Evolutionary conservation across 1,139 yeast species (phyloP).

Genomic region (Schizosaccharomyces versatilis): DNA sequence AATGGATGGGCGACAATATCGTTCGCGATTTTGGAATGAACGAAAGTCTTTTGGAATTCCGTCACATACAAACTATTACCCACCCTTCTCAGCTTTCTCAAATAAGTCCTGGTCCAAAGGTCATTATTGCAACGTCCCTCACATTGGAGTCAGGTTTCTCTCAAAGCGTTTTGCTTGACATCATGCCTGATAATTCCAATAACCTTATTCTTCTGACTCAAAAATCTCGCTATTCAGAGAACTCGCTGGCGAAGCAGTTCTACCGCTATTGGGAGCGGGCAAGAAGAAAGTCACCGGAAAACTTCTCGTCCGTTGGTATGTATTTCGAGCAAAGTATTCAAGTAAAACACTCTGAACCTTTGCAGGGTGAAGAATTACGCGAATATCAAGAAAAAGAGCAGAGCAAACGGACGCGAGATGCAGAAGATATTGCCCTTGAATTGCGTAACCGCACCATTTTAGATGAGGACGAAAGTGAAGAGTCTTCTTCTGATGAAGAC

Average conservation of each 20-base stretch:
- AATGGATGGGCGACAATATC: slow-evolving; percentile 78
- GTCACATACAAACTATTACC: slow-evolving; percentile 31
- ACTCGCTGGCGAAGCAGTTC: slow-evolving; percentile 26
- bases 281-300: neutral
- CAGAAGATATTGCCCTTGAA: slow-evolving; percentile 33
- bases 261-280: slow-evolving; percentile 33
- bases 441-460: slow-evolving; percentile 34
- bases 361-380: slow-evolving; percentile 21
- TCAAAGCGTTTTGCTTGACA: slow-evolving; percentile 11
- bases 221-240: slow-evolving; percentile 17
- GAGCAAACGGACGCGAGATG: slow-evolving; percentile 25
- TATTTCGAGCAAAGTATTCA: slow-evolving; percentile 5
- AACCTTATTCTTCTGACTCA: slow-evolving; percentile 35
- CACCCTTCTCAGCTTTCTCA: slow-evolving; percentile 36
- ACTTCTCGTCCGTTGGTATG: neutral
- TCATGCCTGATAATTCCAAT: slow-evolving; percentile 6
- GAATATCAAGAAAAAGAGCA: slow-evolving; percentile 16
- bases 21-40: slow-evolving; percentile 63
- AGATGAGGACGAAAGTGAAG: slow-evolving; percentile 18
- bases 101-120: slow-evolving; percentile 44
- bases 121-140: slow-evolving; percentile 59
- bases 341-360: slow-evolving; percentile 13
- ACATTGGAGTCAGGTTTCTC: slow-evolving; percentile 49
- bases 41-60: slow-evolving; percentile 43
- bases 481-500: slow-evolving; percentile 18